Conservation (phyloP, 2,329 filamentous ascomycete genomes). For the Fusarium tricinctum region DNA sequence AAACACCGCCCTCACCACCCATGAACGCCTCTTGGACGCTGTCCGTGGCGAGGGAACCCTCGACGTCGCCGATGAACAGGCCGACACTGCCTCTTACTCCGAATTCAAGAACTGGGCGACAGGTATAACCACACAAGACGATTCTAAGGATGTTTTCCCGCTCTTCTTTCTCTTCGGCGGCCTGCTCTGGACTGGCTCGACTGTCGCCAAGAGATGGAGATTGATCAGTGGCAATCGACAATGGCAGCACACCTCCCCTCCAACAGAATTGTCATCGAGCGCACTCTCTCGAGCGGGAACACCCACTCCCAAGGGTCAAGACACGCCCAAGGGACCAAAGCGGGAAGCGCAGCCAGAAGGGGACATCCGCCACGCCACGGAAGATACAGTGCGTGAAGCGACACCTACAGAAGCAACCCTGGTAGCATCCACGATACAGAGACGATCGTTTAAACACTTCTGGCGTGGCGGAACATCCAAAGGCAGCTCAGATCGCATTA, state of each 20-base stretch:
- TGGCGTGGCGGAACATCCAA: conserved; percentile 28
- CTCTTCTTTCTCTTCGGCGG: conserved; percentile 55
- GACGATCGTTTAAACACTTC: not conserved
- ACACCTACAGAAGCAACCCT: conserved; percentile 2
- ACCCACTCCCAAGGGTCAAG: fast-evolving
- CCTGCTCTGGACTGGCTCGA: conserved; percentile 57
- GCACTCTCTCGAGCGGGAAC: conserved; percentile 5
- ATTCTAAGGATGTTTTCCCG: conserved; percentile 61
- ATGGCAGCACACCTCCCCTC: conserved; percentile 44
- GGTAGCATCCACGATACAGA: not conserved
- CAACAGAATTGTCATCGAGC: conserved; percentile 10
- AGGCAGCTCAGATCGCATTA: conserved; percentile 49
- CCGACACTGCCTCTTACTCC: conserved; percentile 42
- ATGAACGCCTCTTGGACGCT: conserved; percentile 53
- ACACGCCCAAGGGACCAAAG: not conserved
- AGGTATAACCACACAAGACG: conserved; percentile 58
- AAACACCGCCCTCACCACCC: conserved; percentile 53
- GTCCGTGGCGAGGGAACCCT: conserved; percentile 39
- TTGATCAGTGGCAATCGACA: conserved; percentile 58
- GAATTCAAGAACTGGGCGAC: conserved; percentile 60
- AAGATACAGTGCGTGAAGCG: not conserved
- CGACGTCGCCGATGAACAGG: conserved; percentile 2
- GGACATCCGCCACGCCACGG: fast-evolving
- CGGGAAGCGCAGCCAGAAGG: not conserved
- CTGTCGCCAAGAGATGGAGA: conserved; percentile 57